Base-by-base conservation (phyloP, 495 filamentous ascomycete genomes). In the Rhizodiscina lignyota region DNA sequence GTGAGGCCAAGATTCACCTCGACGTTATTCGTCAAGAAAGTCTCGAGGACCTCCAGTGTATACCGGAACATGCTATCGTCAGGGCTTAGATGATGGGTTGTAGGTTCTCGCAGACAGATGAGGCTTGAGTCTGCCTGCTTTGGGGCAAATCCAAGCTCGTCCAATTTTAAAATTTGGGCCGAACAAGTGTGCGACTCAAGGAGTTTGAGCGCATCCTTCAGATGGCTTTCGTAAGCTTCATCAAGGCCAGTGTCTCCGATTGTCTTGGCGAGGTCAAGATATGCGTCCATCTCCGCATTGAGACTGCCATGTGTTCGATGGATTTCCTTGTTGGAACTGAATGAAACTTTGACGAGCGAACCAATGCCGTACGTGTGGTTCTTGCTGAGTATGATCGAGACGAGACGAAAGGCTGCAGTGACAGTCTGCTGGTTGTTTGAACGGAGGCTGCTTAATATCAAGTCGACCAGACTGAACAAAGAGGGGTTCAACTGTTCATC, bases 381-480 rank as follows among this genome's bases (percentile, higher is more conserved):
- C 48, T 80, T 72, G 48, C 78, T 75, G 37, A 96, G 64, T 39
- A 96, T 77, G 20, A 82, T 75, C 20, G 81, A 79, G 16, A 87
- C 62, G 2, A 99, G 67, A 34, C 83, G 81, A 13, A 99, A 60
- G 2, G 87, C 92, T 17, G 86, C 81, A 35, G 80, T 72, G 12
- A 92, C 74, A 3, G 89, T 96, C 46, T 94, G 86, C 23, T 79
- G 69, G 47, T 84, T 93, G 19, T 64, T 63, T 3, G 91, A 96
- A 41, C 70, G 63, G n/a, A 94, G 63, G 48, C 85, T 87, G 11
- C 79, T 72, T 2, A 86, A 63, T 21, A 89, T 72, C n/a, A 99
- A 66, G 57, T 96, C 89, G 30, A 84, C 78, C 23, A 97, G 62
- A 48, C 87, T 96, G 61, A 94, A 94, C 1, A 97, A 65, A 22